These are phyloP conservation scores for Nakaseomyces uthaithaninus DNA, from an alignment of 1,139 yeast genomes.

Conservation along the genomic window DNA sequence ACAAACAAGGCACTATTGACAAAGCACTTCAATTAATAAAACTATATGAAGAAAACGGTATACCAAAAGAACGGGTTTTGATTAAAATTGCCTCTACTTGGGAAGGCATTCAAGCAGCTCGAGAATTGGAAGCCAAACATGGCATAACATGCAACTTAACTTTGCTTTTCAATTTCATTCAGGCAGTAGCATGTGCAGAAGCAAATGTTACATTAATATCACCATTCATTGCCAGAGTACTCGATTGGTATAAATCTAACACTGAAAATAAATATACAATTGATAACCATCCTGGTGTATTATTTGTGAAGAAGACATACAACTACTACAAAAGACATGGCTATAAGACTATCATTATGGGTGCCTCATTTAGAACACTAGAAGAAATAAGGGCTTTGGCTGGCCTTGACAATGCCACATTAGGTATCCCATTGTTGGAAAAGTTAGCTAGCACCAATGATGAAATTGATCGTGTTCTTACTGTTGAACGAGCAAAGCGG, in stretches of 20 bases:
- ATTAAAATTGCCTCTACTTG: constrained; percentile 96
- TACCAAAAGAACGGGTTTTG: constrained; percentile 77
- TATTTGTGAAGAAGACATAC: constrained; percentile 76
- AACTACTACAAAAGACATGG: constrained; percentile 96
- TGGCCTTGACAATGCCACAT: constrained; percentile 92
- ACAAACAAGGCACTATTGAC: constrained; percentile 82
- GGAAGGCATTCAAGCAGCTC: constrained; percentile 99
- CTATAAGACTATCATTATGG: constrained; percentile 97
- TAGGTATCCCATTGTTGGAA: constrained; percentile 86
- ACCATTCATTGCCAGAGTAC: constrained; percentile 96
- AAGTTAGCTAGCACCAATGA: constrained; percentile 72
- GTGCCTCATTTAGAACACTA: constrained; percentile 96
- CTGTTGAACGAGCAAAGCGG: constrained; percentile 46
- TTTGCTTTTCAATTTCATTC: constrained; percentile 84
- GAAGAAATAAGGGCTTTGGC: constrained; percentile 96
- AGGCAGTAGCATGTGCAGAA: constrained; percentile 98
- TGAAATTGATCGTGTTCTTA: constrained; percentile 70
- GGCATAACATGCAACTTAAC: constrained; percentile 93
- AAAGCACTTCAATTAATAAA: constrained; percentile 84
- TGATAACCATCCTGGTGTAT: constrained; percentile 91
- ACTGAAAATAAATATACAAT: constrained; percentile 77
- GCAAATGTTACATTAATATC: constrained; percentile 92
- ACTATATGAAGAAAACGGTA: constrained; percentile 75
- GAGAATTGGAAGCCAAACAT: constrained; percentile 82
- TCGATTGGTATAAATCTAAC: constrained; percentile 93